Base-by-base conservation (phyloP, 2,329 filamentous ascomycete genomes). In the Periconia digitata region DNA sequence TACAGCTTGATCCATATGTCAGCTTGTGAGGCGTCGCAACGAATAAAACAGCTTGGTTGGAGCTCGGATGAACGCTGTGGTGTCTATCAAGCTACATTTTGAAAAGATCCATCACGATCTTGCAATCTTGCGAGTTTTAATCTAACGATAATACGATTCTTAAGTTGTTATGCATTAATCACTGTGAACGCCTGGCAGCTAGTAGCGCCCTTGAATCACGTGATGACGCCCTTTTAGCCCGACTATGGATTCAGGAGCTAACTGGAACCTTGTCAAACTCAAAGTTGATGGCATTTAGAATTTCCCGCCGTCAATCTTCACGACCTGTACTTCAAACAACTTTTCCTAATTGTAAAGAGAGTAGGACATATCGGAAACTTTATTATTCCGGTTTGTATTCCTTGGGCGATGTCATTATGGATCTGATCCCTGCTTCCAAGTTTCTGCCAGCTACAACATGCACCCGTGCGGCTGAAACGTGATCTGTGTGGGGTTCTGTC, bases 381-480 rank as follows among this genome's bases (percentile, higher is more conserved):
- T n/a, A n/a, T n/a, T n/a, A n/a, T n/a, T n/a, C n/a, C n/a, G n/a
- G n/a, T n/a, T n/a, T n/a, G 6, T 17, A 32, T 32, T 13, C 13
- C 29, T 44, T 23, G 41, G 41, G n/a, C 20, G 32, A 44, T 44
- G 42, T 44, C 42, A 44, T 44, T 16, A 24, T 16, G 20, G 17
- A 21, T 20, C 4, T 6, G 6, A 35, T 16, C 41, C 29, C 20
- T 43, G 23, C 41, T 52, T 55, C 50, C 50, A 55, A 47, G 52
- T 55, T 55, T 55, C n/a, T 46, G 40, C 18, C 12, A 29, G 36
- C 40, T 44, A 50, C 45, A 36, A 12, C 24, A 23, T 29, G 41
- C 38, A 40, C 40, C 41, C 16, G 32, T 23, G 22, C 47, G 40
- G 47, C 48, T 52, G 55, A 54, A 44, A 56, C 53, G 43, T 44